Evolutionary conservation across 2,329 filamentous ascomycete species (phyloP), one percentile per base, ranked within the genome.

Genomic region (Stagonosporopsis vannaccii): DNA sequence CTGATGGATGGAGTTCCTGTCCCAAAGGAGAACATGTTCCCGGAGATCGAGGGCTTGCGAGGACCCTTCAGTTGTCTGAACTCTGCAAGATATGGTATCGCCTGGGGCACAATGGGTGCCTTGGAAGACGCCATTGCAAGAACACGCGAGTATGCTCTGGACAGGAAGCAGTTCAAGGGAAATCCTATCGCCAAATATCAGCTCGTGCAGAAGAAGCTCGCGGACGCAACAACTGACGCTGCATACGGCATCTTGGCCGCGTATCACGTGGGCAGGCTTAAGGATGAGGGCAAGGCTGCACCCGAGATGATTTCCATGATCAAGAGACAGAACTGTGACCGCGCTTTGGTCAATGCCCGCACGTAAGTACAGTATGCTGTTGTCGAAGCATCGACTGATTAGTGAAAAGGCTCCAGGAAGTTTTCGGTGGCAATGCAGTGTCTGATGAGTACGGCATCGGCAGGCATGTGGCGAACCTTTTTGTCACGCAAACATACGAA

Each of bases 291-390:
- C 61, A 91, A 92, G 77, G 87, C 85, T 22, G 88, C 90, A 2
- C 93, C 95, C 6, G 95, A 99, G 81, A 98, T 98, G 94, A 96
- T 99, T 70, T 87, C 85, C 8, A 89, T 99, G 91, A 88, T 98
- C 74, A 99, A 99, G 85, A 84, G 95, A 65, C 93, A 98, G 80
- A 99, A 99, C 78, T 99, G 95, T 77, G 95, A 99, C 78, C 83
- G 89, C 48, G 95, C 95, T 15, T 80, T 99, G 68, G 80, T 85
- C 26, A 92, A 94, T 64, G 87, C 92, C 19, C 84, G 95, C 63
- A 81, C 84, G 72, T 85, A 78, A 70, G 83, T 77, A 17, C 26
- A 48, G 26, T 5, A 25, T 1, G 32, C 15, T 17, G 9, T 40
- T 33, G 33, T 19, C 17, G 6, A 20, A 39, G 22, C 33, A 55